Conservation (phyloP, 345 rosid genomes). For the Acer saccharum region DNA sequence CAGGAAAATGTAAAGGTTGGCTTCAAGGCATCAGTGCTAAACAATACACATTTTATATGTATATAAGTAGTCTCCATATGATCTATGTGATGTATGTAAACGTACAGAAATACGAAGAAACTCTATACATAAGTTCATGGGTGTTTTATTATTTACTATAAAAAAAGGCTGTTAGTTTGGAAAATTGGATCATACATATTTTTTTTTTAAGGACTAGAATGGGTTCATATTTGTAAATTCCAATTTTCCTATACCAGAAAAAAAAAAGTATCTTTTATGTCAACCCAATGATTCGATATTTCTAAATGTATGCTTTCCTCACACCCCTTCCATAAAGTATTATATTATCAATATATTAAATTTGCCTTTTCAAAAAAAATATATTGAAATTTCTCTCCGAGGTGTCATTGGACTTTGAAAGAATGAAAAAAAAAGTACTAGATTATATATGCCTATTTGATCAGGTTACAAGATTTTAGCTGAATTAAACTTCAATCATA, state of each 20-base stretch:
- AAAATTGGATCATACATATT: too few species aligned
- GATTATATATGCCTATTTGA: slow-evolving; percentile 16
- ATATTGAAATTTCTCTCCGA: neutral
- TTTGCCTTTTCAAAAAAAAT: too few species aligned
- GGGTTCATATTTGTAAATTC: neutral
- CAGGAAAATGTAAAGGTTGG: neutral
- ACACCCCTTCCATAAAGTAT: neutral
- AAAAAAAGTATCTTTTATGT: too few species aligned
- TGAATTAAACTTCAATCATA: neutral
- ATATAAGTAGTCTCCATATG: too few species aligned
- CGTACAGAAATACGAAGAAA: neutral
- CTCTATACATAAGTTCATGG: neutral
- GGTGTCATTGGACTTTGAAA: neutral
- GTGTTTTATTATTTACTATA: neutral
- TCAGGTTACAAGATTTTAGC: slow-evolving; percentile 22
- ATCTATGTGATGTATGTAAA: too few species aligned
- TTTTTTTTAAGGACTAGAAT: neutral
- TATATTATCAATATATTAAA: neutral
- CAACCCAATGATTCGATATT: neutral
- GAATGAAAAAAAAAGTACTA: slow-evolving; percentile 5
- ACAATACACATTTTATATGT: neutral
- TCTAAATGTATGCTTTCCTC: neutral
- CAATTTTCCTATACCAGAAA: too few species aligned
- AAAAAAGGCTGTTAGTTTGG: too few species aligned
- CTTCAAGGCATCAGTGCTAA: neutral